phyloP scores from a whole-genome alignment of 352 stramenopile genomes.

The Globisporangium middletonii region DNA sequence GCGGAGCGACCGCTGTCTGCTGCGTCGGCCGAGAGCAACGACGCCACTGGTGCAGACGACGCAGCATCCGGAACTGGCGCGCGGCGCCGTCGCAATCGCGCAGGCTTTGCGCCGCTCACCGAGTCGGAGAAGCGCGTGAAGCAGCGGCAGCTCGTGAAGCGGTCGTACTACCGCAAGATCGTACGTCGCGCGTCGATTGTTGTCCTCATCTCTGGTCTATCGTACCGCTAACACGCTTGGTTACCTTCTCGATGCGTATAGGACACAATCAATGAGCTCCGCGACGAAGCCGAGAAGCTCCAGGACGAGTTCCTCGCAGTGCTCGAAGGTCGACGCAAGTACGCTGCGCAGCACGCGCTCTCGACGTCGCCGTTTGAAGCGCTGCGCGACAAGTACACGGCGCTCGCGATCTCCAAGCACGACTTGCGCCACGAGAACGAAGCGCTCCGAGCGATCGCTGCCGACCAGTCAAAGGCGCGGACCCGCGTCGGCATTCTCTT shows the following conservation, averaged over 20 bases:
- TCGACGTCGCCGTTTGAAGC: conserved; percentile 21
- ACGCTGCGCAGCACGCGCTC: conserved; percentile 8
- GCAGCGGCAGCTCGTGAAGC: conserved; percentile 62
- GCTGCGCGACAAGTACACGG: conserved; percentile 41
- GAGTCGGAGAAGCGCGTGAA: conserved; percentile 62
- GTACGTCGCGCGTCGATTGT: conserved; percentile 18
- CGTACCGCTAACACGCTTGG: background rate
- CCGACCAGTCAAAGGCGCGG: conserved; percentile 52
- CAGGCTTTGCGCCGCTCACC: conserved; percentile 29
- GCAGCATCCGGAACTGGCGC: background rate
- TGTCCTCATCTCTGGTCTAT: background rate
- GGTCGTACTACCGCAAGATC: conserved; percentile 74
- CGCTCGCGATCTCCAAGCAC: conserved; percentile 49
- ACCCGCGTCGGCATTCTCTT: conserved; percentile 53
- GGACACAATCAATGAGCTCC: conserved; percentile 58
- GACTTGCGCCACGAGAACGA: conserved; percentile 56
- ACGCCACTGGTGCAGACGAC: background rate
- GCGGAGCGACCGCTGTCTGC: background rate
- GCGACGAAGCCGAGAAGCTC: conserved; percentile 36
- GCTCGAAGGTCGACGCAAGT: conserved; percentile 16
- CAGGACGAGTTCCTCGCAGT: conserved; percentile 40
- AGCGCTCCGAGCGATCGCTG: conserved; percentile 30
- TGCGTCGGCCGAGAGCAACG: background rate
- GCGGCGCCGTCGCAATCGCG: conserved; percentile 15
- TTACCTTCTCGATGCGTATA: background rate